Evolutionary conservation across 352 stramenopile species (phyloP).

Genomic region (Phytophthora colocasiae): DNA sequence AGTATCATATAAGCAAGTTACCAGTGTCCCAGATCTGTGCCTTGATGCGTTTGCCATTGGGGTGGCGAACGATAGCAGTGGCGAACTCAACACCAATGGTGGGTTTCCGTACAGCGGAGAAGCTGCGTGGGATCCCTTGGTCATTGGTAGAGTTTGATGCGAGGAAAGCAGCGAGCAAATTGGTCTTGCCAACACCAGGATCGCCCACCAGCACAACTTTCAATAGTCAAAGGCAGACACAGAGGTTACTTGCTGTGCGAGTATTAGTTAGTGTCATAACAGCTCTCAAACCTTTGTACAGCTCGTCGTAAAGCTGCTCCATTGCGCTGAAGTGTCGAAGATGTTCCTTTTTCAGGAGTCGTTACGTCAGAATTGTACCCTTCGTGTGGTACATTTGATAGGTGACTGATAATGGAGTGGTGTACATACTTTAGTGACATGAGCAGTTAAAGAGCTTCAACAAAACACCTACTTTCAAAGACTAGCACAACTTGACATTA

Average conservation of each 20-base stretch:
- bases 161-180: constrained; percentile 87
- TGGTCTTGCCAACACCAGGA: constrained; percentile 92
- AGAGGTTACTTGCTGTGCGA: no score
- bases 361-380: constrained; percentile 30
- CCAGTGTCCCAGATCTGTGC: constrained; percentile 87
- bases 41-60: constrained; percentile 85
- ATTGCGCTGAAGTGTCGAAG: constrained; percentile 20
- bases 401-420: no score
- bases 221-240: background rate
- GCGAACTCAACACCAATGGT: constrained; percentile 87
- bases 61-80: constrained; percentile 73
- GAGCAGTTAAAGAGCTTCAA: background rate
- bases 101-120: constrained; percentile 67
- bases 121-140: constrained; percentile 50
- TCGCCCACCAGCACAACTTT: constrained; percentile 83
- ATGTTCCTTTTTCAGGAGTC: constrained; percentile 31
- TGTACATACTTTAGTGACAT: background rate
- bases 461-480: background rate
- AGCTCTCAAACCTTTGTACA: constrained; percentile 69
- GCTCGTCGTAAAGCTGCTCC: constrained; percentile 79
- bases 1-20: constrained; percentile 1
- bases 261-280: background rate
- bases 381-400: constrained; percentile 7
- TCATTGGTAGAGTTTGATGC: constrained; percentile 40
- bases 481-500: no score